Evolutionary conservation across 2,329 filamentous ascomycete species (phyloP).

Genomic region (Mycosphaerella sp.): DNA sequence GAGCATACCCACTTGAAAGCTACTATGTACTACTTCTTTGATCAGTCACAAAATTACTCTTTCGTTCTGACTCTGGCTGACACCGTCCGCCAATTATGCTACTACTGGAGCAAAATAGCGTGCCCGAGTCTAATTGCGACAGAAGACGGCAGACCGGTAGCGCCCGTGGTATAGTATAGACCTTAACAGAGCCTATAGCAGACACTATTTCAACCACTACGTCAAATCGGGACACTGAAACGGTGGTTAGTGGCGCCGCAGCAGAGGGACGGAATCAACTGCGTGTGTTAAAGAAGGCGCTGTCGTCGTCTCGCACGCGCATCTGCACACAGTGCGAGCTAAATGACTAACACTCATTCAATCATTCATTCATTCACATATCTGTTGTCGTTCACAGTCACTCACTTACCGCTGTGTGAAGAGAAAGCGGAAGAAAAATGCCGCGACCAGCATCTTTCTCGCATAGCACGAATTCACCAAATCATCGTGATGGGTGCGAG

Average conservation of each 20-base stretch:
- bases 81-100: background rate
- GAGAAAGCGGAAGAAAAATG: background rate
- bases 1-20: too few relatives aligned
- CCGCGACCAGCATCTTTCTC: constrained; percentile 3
- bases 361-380: background rate
- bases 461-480: background rate
- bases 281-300: constrained; percentile 2
- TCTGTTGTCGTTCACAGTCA: background rate
- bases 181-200: background rate
- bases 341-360: background rate
- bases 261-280: background rate
- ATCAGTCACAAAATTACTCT: background rate
- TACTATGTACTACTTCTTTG: background rate
- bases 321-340: background rate
- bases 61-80: background rate
- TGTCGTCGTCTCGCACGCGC: constrained; percentile 1
- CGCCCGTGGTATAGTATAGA: background rate
- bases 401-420: background rate
- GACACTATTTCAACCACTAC: constrained; percentile 6
- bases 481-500: background rate
- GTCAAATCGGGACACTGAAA: constrained; percentile 4
- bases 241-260: background rate
- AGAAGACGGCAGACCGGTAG: background rate
- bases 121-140: background rate
- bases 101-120: background rate